Evolutionary conservation across 208 protist genomes (phyloP), one percentile per base, ranked within the genome.

Genomic region (Trypanosoma avium): DNA sequence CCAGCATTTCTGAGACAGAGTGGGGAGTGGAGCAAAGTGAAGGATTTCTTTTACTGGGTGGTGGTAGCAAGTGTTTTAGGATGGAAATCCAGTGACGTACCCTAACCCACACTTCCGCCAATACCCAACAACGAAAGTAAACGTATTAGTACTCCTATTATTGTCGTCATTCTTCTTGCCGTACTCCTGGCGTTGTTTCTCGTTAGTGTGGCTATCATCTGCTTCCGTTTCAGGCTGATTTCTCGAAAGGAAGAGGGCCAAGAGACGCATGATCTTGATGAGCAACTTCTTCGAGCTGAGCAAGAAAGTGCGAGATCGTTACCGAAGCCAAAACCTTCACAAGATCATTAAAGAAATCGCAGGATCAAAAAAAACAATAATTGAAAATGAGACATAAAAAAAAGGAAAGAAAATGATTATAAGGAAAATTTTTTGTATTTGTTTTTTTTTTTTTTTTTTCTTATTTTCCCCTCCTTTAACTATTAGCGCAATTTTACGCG

Each of bases 21-120:
- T 68, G 62, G 62, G 52, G 52, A 7, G 24, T 17, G 15, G 8
- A 46, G 38, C 53, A 54, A 49, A 42, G 24, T 24, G 53, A 26
- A 8, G 62, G 62, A 40, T 68, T 50, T 60, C 62, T 68, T 60
- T 21, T 61, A 5, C n/a, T 68, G 21, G 62, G 62, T 13, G 62
- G 12, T 22, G 62, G 52, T 2, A n/a, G 36, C 24, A 5, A 9
- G 21, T 50, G 53, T 33, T 1, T 4, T 35, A 32, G 62, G 62
- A 42, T 61, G 50, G 62, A 61, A 22, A 43, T 17, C 13, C 19
- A n/a, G 35, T 36, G 21, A 24, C 21, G 49, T 36, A 17, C 33
- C 47, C 1, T 19, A 3, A 9, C 7, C 50, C 10, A 24, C 27
- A 5, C n/a, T 17, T 4, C 36, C 21, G 21, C 15, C n/a, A 24